phyloP scores from a whole-genome alignment of 148 eudicot genomes.

The Chenopodium berlandieri region DNA sequence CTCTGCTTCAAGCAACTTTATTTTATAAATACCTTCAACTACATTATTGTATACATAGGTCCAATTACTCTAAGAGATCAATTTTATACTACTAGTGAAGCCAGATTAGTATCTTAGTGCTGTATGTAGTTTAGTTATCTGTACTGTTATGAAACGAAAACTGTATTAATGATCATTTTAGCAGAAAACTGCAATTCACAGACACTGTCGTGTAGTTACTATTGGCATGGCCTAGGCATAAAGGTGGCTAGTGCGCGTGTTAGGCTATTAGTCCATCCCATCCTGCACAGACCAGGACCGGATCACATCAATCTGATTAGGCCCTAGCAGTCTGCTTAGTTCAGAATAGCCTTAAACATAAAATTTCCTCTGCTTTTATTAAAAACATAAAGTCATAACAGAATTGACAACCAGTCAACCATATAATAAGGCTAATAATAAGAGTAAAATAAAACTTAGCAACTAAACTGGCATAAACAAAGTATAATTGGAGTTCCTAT shows the following conservation, averaged over 20 bases:
- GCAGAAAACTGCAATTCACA: not conserved
- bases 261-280: too few species aligned
- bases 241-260: not conserved
- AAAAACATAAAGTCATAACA: too few species aligned
- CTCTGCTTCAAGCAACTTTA: not conserved
- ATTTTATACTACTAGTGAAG: not conserved
- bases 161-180: not conserved
- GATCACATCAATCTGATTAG: too few species aligned
- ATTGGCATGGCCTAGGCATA: not conserved
- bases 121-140: not conserved
- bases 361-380: too few species aligned
- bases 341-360: too few species aligned
- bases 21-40: constrained; percentile 1
- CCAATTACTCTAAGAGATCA: not conserved
- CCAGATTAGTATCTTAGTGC: not conserved
- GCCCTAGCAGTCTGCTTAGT: too few species aligned
- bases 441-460: too few species aligned
- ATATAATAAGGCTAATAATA: too few species aligned
- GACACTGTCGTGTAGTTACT: not conserved
- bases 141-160: not conserved
- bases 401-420: too few species aligned
- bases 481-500: too few species aligned
- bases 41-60: constrained; percentile 10
- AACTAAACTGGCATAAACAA: too few species aligned
- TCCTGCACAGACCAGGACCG: too few species aligned